Evolutionary conservation across 495 filamentous ascomycete species (phyloP), one percentile per base, ranked within the genome.

Genomic region (Lasiosphaeria miniovina): DNA sequence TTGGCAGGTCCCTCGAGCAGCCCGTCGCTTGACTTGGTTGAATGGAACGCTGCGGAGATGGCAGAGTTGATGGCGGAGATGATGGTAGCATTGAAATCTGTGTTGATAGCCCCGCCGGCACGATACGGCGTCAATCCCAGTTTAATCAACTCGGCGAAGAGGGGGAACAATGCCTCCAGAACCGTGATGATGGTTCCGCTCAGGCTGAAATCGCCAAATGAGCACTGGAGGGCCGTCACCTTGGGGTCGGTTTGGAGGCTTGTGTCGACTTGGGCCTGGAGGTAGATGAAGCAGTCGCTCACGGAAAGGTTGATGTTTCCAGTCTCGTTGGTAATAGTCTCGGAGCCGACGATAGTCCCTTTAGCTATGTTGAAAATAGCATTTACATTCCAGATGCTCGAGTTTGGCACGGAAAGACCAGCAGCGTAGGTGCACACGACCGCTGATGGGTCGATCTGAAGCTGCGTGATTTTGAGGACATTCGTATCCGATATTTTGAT

Each of bases 191-290:
- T 9, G 12, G 43, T 46, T 46, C 43, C 43, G 12, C 8, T 11
- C 43, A 46, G 43, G 1, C 8, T 1, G 11, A 46, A 46, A n/a
- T 46, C 43, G 43, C 43, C 43, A 9, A 46, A n/a, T n/a, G 43
- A 46, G 43, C 43, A 46, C 12, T 46, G 43, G 12, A 46, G 43
- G 43, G 43, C 43, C 43, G 43, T 46, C 11, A n/a, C 43, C 43
- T n/a, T 9, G 7, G 43, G 43, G 12, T 11, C 12, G 8, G 7
- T n/a, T 5, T 9, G 12, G 43, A 46, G 15, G 43, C 3, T 11
- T 11, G 8, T 46, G 43, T 46, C 43, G 43, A 46, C 43, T n/a
- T 46, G 7, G 43, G 12, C 7, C 43, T 46, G 43, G 43, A 46
- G 7, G 43, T 46, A 46, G 8, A 46, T 46, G 43, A n/a, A 14